Conservation (phyloP, 352 stramenopile genomes). For the Pythium phragmitis region DNA sequence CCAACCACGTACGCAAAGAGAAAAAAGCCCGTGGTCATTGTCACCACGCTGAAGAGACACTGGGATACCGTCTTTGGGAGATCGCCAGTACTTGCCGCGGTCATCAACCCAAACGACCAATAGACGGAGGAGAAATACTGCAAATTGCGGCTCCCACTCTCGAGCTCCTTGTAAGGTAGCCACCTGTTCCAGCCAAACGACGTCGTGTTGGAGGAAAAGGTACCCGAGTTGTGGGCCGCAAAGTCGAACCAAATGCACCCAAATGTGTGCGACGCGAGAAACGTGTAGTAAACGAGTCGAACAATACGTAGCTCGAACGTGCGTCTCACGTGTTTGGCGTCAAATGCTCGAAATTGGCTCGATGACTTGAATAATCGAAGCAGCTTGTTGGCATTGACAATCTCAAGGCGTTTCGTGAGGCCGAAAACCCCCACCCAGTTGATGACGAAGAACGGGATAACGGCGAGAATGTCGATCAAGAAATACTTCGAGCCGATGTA, state of each 20-base stretch:
- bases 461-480: constrained; percentile 41
- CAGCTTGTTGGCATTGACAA: constrained; percentile 65
- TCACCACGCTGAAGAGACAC: constrained; percentile 54
- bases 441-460: constrained; percentile 51
- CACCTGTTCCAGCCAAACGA: constrained; percentile 29
- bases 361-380: constrained; percentile 57
- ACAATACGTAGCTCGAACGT: constrained; percentile 59
- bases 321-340: constrained; percentile 64
- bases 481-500: constrained; percentile 54
- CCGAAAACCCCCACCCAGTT: constrained; percentile 36
- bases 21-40: constrained; percentile 68
- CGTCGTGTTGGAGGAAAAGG: constrained; percentile 12
- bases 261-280: constrained; percentile 54
- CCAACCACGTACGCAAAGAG: constrained; percentile 74
- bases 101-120: constrained; percentile 70
- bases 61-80: constrained; percentile 52
- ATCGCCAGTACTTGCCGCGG: constrained; percentile 48
- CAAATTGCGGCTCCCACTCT: constrained; percentile 28
- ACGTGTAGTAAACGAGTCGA: constrained; percentile 75
- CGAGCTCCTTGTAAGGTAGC: constrained; percentile 33
- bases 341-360: constrained; percentile 44
- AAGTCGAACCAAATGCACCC: constrained; percentile 72
- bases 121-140: constrained; percentile 69
- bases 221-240: constrained; percentile 25
- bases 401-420: constrained; percentile 29